These are phyloP conservation scores for Strigomonas culicis DNA, from an alignment of 208 protist genomes.

Conservation along the genomic window DNA sequence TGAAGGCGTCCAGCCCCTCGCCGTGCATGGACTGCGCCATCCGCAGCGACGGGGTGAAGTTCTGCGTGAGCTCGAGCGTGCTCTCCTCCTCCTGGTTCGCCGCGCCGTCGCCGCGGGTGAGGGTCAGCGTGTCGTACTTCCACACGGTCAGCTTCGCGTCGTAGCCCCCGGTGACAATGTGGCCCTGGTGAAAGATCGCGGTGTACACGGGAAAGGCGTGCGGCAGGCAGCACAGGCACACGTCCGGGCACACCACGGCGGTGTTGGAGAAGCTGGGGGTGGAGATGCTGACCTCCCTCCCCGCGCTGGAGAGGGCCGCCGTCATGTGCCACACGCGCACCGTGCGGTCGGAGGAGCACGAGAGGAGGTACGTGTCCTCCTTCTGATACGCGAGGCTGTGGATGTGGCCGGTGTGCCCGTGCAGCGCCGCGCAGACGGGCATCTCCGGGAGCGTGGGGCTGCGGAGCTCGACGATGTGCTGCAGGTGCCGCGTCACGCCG, in stretches of 20 bases:
- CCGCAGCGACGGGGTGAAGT: constrained; percentile 6
- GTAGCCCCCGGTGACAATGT: constrained; percentile 77
- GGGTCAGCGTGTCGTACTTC: constrained; percentile 29
- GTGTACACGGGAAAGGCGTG: constrained; percentile 67
- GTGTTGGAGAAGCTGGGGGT: neutral
- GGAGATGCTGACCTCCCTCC: constrained; percentile 4
- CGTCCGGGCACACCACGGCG: neutral
- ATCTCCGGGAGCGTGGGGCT: constrained; percentile 30
- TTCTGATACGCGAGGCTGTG: constrained; percentile 51
- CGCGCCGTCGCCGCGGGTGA: neutral
- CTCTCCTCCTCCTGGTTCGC: neutral
- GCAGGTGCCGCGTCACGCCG: constrained; percentile 53
- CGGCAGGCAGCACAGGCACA: constrained; percentile 47
- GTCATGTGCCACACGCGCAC: constrained; percentile 52
- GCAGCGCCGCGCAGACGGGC: constrained; percentile 29
- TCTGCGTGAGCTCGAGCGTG: constrained; percentile 6
- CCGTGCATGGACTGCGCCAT: neutral
- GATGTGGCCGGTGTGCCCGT: constrained; percentile 63
- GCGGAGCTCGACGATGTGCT: constrained; percentile 63
- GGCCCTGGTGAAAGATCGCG: constrained; percentile 69
- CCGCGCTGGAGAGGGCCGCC: neutral
- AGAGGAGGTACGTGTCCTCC: constrained; percentile 50
- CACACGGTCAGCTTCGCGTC: constrained; percentile 53
- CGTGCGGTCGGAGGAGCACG: constrained; percentile 72
- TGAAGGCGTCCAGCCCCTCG: neutral